phyloP scores from a whole-genome alignment of 768 basidiomycete species.

The Kwoniella shandongensis region DNA sequence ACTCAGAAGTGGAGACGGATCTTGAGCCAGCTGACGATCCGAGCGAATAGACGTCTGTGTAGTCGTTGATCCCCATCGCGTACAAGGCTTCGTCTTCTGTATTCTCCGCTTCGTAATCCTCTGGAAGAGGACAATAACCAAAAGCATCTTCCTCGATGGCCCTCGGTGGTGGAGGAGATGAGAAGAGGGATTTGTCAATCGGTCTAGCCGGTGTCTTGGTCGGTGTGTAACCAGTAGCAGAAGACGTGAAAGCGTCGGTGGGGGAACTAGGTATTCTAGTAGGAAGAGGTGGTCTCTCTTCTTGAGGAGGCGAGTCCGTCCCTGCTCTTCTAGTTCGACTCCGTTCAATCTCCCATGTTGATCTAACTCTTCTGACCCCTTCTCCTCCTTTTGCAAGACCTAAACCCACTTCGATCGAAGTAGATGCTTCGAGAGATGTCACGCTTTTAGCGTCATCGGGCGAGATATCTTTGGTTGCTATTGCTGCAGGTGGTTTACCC shows the following conservation, averaged over 20 bases:
- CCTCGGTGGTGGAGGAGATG: conserved; percentile 14
- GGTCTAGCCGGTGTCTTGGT: conserved; percentile 2
- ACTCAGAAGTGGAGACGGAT: conserved; percentile 2
- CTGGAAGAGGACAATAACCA: conserved; percentile 41
- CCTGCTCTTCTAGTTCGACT: conserved; percentile 5
- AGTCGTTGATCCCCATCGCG: conserved; percentile 15
- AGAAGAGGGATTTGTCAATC: conserved; percentile 1
- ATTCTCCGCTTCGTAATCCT: conserved; percentile 42
- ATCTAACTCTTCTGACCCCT: conserved; percentile 39
- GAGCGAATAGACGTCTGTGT: conserved; percentile 24
- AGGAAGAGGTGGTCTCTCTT: conserved; percentile 28
- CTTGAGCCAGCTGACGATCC: conserved; percentile 15
- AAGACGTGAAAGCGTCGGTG: conserved; percentile 1
- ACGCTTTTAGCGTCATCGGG: conserved; percentile 15
- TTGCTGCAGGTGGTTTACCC: too few relatives aligned
- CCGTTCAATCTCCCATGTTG: conserved; percentile 31
- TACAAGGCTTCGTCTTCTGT: conserved; percentile 38
- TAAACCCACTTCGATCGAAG: conserved; percentile 24
- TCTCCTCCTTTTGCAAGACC: conserved; percentile 40
- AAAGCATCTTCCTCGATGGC: conserved; percentile 35
- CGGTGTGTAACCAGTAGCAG: conserved; percentile 12
- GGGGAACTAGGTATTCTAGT: conserved; percentile 11
- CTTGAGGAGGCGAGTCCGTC: conserved; percentile 28
- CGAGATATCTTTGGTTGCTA: conserved; percentile 22
- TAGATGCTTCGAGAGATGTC: conserved; percentile 13